Evolutionary conservation across 1,284 basidiomycete species (phyloP).

Genomic region (Tilletia setariae): DNA sequence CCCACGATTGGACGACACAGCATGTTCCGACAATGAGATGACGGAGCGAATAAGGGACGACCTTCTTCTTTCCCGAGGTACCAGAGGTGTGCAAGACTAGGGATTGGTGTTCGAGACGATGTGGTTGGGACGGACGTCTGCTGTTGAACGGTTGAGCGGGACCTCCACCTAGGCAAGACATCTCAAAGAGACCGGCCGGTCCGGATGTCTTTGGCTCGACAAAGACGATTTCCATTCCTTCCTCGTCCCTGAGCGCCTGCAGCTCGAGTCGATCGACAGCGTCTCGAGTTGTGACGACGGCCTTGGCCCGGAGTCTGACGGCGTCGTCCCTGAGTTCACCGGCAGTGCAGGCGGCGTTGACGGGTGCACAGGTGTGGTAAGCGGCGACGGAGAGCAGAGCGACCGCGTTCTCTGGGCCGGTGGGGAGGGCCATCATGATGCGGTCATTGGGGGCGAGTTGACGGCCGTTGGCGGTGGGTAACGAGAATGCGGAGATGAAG

Average conservation of each 20-base stretch:
- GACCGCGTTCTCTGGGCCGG: constrained; percentile 51
- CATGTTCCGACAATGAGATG: constrained; percentile 52
- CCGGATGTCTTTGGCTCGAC: constrained; percentile 43
- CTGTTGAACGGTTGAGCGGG: constrained; percentile 25
- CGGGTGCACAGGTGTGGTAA: constrained; percentile 52
- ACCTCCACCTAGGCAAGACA: constrained; percentile 37
- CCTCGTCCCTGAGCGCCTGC: constrained; percentile 37
- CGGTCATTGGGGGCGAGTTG: constrained; percentile 50
- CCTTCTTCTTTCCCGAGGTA: constrained; percentile 54
- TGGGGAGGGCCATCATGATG: constrained; percentile 53
- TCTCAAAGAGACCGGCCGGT: constrained; percentile 51
- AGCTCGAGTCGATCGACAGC: constrained; percentile 47
- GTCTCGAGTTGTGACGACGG: constrained; percentile 50
- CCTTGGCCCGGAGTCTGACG: constrained; percentile 49
- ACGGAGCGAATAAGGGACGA: constrained; percentile 52
- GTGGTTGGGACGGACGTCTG: constrained; percentile 37
- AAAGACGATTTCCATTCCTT: constrained; percentile 52
- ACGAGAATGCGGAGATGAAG: constrained; percentile 44
- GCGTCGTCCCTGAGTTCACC: constrained; percentile 52
- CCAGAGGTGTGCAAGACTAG: constrained; percentile 54
- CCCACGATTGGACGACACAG: constrained; percentile 52
- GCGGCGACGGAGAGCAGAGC: constrained; percentile 47
- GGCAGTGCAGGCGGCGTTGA: constrained; percentile 52
- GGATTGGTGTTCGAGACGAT: constrained; percentile 47
- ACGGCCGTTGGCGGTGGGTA: constrained; percentile 32